phyloP scores from a whole-genome alignment of 768 basidiomycete species.

The Stropharia rugosoannulata region DNA sequence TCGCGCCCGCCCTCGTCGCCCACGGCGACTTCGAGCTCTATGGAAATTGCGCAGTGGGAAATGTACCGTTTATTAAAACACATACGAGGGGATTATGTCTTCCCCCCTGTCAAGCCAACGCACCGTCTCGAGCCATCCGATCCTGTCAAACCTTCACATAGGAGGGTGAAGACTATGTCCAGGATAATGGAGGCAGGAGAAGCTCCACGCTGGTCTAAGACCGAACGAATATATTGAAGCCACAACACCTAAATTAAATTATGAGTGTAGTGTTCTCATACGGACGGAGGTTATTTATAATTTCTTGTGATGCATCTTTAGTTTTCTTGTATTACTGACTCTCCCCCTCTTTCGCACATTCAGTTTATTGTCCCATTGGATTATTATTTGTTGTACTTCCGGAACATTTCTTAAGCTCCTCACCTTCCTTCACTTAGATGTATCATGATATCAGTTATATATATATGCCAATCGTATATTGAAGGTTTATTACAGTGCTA shows the following conservation, averaged over 20 bases:
- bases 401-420: neutral
- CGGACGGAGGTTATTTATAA: too few species aligned
- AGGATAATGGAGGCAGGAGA: slow-evolving; percentile 32
- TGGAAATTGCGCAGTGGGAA: slow-evolving; percentile 37
- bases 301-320: neutral
- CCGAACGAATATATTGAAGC: slow-evolving; percentile 13
- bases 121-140: slow-evolving; percentile 21
- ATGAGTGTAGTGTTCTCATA: neutral
- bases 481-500: neutral
- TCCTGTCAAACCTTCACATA: slow-evolving; percentile 20
- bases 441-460: neutral
- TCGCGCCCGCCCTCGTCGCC: slow-evolving; percentile 30
- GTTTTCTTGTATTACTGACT: neutral
- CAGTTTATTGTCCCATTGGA: neutral
- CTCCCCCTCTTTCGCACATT: neutral
- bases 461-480: neutral
- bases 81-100: slow-evolving; percentile 39
- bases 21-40: slow-evolving; percentile 25
- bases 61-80: slow-evolving; percentile 34
- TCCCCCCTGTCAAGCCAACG: slow-evolving; percentile 34
- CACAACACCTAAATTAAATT: neutral
- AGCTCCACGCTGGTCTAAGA: slow-evolving; percentile 27
- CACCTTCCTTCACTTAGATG: neutral
- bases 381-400: neutral
- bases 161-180: slow-evolving; percentile 32